Conservation (phyloP, 2,329 filamentous ascomycete species). For the Madurella mycetomatis region DNA sequence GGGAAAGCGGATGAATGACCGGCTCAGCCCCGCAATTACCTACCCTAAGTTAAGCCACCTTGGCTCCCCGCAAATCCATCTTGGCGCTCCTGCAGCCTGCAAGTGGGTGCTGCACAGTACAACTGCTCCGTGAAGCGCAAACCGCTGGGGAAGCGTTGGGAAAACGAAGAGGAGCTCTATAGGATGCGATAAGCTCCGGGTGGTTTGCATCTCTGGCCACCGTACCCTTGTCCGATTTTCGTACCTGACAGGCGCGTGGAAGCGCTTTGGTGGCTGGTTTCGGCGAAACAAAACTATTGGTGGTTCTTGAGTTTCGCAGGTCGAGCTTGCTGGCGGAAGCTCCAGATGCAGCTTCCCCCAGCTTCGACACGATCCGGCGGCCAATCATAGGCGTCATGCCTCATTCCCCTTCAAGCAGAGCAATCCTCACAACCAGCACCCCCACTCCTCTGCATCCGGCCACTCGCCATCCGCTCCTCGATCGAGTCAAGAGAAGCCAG, state of each 20-base stretch:
- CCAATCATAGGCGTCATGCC: slow-evolving; percentile 17
- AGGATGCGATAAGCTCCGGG: too few relatives aligned
- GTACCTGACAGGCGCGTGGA: too few relatives aligned
- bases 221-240: too few relatives aligned
- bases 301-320: not conserved
- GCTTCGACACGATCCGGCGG: slow-evolving; percentile 9
- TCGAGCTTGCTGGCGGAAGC: slow-evolving; percentile 16
- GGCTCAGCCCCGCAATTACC: too few relatives aligned
- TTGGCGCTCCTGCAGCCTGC: not conserved
- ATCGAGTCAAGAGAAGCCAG: slow-evolving; percentile 23
- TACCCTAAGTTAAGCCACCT: not conserved
- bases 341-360: slow-evolving; percentile 13
- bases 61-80: not conserved
- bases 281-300: not conserved
- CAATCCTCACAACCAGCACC: slow-evolving; percentile 9
- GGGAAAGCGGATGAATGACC: too few relatives aligned
- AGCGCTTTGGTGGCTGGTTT: too few relatives aligned
- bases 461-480: slow-evolving; percentile 16
- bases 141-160: too few relatives aligned
- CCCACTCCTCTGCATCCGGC: slow-evolving; percentile 14
- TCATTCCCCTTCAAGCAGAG: slow-evolving; percentile 1
- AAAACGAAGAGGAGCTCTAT: too few relatives aligned
- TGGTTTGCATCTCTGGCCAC: too few relatives aligned
- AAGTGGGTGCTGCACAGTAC: not conserved
- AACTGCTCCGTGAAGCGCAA: not conserved